phyloP scores from a whole-genome alignment of 306 rosid species.

The Vicia villosa region DNA sequence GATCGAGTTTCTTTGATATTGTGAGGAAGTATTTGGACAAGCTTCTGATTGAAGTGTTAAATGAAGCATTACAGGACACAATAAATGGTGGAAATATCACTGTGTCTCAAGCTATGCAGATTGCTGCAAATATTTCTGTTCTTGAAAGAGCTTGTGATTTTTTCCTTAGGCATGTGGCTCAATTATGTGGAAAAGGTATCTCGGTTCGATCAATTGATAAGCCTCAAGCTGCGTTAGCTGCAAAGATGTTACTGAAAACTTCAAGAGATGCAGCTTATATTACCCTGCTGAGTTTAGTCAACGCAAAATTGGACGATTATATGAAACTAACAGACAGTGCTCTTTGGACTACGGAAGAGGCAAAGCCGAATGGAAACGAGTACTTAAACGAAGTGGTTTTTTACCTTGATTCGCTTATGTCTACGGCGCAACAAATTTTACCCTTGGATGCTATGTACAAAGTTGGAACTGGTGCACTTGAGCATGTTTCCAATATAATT shows the following conservation, averaged over 20 bases:
- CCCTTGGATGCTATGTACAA: slow-evolving; percentile 82
- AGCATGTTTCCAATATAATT: slow-evolving; percentile 69
- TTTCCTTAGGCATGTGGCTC: slow-evolving; percentile 75
- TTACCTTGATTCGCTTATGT: slow-evolving; percentile 82
- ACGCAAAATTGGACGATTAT: slow-evolving; percentile 66
- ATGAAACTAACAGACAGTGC: slow-evolving; percentile 68
- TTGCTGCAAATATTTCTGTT: slow-evolving; percentile 83
- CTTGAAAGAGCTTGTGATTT: slow-evolving; percentile 93
- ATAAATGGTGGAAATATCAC: slow-evolving; percentile 62
- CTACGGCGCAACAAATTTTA: slow-evolving; percentile 85
- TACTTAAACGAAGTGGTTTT: slow-evolving; percentile 72
- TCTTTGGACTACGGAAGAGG: slow-evolving; percentile 81
- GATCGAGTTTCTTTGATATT: slow-evolving; percentile 52
- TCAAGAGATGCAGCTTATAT: slow-evolving; percentile 82
- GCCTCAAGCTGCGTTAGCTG: slow-evolving; percentile 68
- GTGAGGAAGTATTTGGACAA: slow-evolving; percentile 75
- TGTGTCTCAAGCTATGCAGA: slow-evolving; percentile 93
- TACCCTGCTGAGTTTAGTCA: slow-evolving; percentile 61
- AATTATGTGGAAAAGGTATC: slow-evolving; percentile 65
- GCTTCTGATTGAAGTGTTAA: slow-evolving; percentile 69
- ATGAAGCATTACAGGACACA: slow-evolving; percentile 62
- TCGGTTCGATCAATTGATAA: slow-evolving; percentile 59
- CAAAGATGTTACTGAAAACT: slow-evolving; percentile 71
- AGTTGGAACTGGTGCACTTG: slow-evolving; percentile 83
- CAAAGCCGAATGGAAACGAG: slow-evolving; percentile 61